Base-by-base conservation (phyloP, 1,284 basidiomycete species). In the Mycena citricolor region DNA sequence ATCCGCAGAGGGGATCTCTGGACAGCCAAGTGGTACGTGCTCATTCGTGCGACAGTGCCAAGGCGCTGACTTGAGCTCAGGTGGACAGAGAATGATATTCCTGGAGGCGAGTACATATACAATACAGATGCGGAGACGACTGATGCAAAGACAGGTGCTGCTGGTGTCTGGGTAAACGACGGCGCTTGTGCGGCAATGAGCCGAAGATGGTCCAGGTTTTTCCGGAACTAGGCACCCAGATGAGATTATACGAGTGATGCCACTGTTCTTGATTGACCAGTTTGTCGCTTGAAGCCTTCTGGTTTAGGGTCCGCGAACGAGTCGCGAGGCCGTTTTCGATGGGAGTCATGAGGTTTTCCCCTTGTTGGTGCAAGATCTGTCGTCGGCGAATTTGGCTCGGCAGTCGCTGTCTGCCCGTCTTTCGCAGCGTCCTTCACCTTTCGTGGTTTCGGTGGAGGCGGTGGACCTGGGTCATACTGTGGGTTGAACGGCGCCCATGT, bases 391-490 rank as follows among this genome's bases (percentile, higher is more conserved):
- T n/a, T n/a, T n/a, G n/a, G n/a, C 43, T 40, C 13, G 46, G 5
- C 20, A 34, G n/a, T 8, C 19, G 20, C 14, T 19, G 16, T 41
- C 30, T 46, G 34, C 28, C 37, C 21, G 22, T 41, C 47, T 31
- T 49, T 39, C 33, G 20, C 34, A 29, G 26, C 34, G 17, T 38
- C 35, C 40, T 32, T 53, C 39, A 31, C 49, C 33, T 47, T 54
- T 35, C 51, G 55, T 38, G 54, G 51, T 47, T 53, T 61, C 13
- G 54, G 54, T 13, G 71, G 71, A 0, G 79, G 79, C 0, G 69
- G 74, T 8, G 81, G 83, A 4, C 83, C 84, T 19, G 83, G 78
- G 58, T 87, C 81, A 58, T 87, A 86, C 36, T 70, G 59, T 4
- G 85, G 81, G 55, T 87, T 87, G 39, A 63, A 56, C 3, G 79